Percentiles rank a stretch among this genome's conserved stretches.
Evolutionary conservation across 2,329 filamentous ascomycete genomes (phyloP).

Genomic region (Epichloe gansuensis): DNA sequence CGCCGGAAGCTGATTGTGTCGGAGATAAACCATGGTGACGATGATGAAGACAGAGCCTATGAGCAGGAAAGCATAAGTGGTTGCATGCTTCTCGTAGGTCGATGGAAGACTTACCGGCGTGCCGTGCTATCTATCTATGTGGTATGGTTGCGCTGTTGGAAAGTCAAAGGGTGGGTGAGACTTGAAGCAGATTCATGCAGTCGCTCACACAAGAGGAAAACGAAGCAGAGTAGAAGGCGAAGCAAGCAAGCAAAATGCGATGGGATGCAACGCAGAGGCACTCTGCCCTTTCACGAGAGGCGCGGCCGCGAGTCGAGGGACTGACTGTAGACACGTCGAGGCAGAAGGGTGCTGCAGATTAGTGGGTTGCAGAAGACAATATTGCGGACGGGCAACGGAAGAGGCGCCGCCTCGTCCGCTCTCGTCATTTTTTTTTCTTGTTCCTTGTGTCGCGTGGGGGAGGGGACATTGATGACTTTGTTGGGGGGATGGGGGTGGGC

Average conservation of each 20-base stretch:
- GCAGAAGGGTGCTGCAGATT: neutral
- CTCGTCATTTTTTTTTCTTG: neutral
- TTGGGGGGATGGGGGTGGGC: no score
- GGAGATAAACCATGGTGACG: slow-evolving; percentile 76
- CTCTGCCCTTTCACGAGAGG: neutral
- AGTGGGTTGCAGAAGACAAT: neutral
- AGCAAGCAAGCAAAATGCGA: neutral
- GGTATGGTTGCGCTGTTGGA: neutral
- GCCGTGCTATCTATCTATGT: neutral
- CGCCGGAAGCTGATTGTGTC: slow-evolving; percentile 76
- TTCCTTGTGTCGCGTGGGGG: neutral
- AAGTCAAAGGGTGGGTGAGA: neutral
- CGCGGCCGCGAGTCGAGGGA: neutral
- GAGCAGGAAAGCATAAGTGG: neutral
- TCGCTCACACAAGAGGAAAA: neutral
- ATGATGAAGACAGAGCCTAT: neutral
- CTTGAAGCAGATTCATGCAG: neutral
- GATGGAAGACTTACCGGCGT: neutral
- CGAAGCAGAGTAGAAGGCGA: neutral
- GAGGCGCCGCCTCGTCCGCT: neutral
- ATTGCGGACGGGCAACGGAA: no score
- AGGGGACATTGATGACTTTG: neutral
- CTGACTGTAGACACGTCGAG: neutral
- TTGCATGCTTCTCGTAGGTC: neutral
- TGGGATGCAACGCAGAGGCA: neutral